These are phyloP conservation scores for Thalassiosira hispida DNA, from an alignment of 352 stramenopile species.

Conservation along the genomic window DNA sequence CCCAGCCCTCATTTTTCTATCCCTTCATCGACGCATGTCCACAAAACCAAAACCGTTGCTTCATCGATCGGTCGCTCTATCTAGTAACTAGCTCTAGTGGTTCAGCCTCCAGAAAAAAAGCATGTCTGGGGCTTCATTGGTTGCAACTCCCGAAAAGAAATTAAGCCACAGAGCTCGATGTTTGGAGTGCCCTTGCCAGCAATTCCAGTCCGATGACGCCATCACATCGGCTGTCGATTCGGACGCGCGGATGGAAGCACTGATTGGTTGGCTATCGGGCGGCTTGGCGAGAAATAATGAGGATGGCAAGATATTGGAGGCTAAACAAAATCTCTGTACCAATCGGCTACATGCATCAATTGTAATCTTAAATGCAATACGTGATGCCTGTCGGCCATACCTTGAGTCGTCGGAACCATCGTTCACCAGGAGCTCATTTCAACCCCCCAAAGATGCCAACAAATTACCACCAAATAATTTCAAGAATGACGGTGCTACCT, in stretches of 20 bases:
- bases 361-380: slow-evolving; percentile 79
- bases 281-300: background rate
- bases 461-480: slow-evolving; percentile 6
- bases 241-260: slow-evolving; percentile 11
- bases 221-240: slow-evolving; percentile 39
- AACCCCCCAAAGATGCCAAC: background rate
- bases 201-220: slow-evolving; percentile 36
- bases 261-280: slow-evolving; percentile 37
- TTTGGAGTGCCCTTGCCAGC: slow-evolving; percentile 25
- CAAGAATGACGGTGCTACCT: slow-evolving; percentile 29
- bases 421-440: slow-evolving; percentile 10
- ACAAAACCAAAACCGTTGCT: too few species aligned
- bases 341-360: slow-evolving; percentile 64
- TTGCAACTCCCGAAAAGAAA: background rate
- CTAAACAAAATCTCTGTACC: slow-evolving; percentile 4
- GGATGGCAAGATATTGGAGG: background rate
- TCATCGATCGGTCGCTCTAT: too few species aligned
- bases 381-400: slow-evolving; percentile 69
- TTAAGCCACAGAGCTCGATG: slow-evolving; percentile 4
- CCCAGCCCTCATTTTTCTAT: too few species aligned
- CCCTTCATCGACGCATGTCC: too few species aligned
- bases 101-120: background rate
- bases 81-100: too few species aligned
- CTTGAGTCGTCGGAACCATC: slow-evolving; percentile 40
- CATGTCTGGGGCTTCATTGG: background rate